Evolutionary conservation across 2,329 filamentous ascomycete species (phyloP), one percentile per base, ranked within the genome.

Genomic region (Teratosphaeria viscida): DNA sequence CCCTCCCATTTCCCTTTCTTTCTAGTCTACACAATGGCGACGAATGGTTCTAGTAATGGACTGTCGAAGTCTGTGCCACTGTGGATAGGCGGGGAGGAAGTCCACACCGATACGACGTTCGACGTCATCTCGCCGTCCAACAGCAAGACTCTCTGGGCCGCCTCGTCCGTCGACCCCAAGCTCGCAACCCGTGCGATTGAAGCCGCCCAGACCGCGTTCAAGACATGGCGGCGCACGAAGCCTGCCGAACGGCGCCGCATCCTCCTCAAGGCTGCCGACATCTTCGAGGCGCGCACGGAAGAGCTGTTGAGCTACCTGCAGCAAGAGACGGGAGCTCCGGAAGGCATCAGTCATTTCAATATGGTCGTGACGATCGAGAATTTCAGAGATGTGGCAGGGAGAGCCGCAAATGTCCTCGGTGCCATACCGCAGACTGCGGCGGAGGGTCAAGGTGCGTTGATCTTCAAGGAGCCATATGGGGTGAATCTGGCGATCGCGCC

Each of bases 401-500:
- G 79, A 53, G 74, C 81, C 29, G 70, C 75, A 6, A 72, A 72
- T 2, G 74, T 83, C 14, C 75, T 76, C 65, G 82, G 81, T 1
- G 68, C 70, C 10, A 78, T 82, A 19, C 81, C 81, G 0, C 72
- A 73, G 2, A 75, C 77, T 23, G 71, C 70, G 14, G 67, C 81
- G 16, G 77, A 82, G 43, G 80, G 78, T 0, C 78, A 79, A 27
- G 78, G 75, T 55, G 88, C 85, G 0, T 77, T 94, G 64, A 75
- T 95, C 3, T 74, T 86, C 63, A 86, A 85, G 69, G 88, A 92
- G 73, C 89, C 90, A 0, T 90, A 84, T 66, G 90, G 90, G 1
- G 89, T 94, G 7, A 80, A 92, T 16, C 76, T 95, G 34, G 85
- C 84, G 2, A 90, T 95, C 72, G 88, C 87, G 2, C 89, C 90